A percentile compares a stretch with the other conserved stretches of the same genome.
These are phyloP conservation scores for Stachybotrys chartarum DNA, from an alignment of 2,329 filamentous ascomycete species.

Conservation along the genomic window DNA sequence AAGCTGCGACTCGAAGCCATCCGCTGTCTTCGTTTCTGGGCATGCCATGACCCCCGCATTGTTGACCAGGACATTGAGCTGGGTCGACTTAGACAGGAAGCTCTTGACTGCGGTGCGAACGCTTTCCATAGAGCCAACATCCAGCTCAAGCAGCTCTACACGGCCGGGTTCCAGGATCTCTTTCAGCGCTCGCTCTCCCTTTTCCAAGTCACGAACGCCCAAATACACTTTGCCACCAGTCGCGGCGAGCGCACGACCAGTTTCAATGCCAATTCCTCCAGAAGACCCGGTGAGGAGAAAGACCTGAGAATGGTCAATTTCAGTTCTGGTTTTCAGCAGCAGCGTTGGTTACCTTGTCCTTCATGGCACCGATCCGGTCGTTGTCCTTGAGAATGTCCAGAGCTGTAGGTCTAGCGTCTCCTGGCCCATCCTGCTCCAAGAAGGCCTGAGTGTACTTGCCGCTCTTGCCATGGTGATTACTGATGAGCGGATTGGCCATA, in stretches of 20 bases:
- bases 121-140: constrained; percentile 13
- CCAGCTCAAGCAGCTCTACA: constrained; percentile 11
- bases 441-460: constrained; percentile 1
- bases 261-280: constrained; percentile 35
- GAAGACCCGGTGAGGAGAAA: constrained; percentile 8
- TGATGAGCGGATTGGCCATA: background rate
- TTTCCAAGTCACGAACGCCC: constrained; percentile 8
- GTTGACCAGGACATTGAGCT: constrained; percentile 12
- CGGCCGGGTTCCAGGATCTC: constrained; percentile 4
- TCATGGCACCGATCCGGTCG: background rate
- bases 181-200: constrained; percentile 5
- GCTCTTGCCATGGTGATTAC: background rate
- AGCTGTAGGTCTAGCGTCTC: background rate
- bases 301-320: background rate
- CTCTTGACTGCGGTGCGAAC: constrained; percentile 13
- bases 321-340: background rate
- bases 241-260: constrained; percentile 30
- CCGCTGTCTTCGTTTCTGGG: constrained; percentile 8
- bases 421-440: background rate
- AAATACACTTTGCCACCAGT: constrained; percentile 20
- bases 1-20: constrained; percentile 33
- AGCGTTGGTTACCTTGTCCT: background rate
- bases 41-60: constrained; percentile 12
- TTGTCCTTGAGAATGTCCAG: constrained; percentile 1
- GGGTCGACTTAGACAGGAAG: constrained; percentile 8